Conservation (phyloP, 2,329 filamentous ascomycete species). For the Xylaria digitata region DNA sequence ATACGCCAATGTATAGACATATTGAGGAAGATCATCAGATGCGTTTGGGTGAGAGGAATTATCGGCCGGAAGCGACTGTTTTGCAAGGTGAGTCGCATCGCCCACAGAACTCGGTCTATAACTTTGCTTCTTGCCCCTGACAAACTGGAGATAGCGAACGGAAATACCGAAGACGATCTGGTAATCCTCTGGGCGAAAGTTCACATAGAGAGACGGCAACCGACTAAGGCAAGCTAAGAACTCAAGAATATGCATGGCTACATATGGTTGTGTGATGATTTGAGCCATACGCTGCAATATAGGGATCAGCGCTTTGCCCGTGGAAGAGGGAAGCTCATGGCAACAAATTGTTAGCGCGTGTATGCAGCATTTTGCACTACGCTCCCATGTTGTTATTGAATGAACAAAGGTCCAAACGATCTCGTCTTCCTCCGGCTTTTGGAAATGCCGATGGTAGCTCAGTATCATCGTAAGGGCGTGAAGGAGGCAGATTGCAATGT, state of each 20-base stretch:
- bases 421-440: constrained; percentile 87
- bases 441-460: constrained; percentile 88
- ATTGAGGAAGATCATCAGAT: constrained; percentile 85
- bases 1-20: constrained; percentile 92
- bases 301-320: constrained; percentile 84
- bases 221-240: constrained; percentile 92
- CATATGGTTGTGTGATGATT: constrained; percentile 91
- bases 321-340: constrained; percentile 89
- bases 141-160: constrained; percentile 91
- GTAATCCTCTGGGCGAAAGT: constrained; percentile 91
- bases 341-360: constrained; percentile 95
- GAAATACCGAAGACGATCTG: constrained; percentile 95
- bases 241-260: constrained; percentile 94
- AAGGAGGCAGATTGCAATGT: constrained; percentile 89
- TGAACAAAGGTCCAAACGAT: constrained; percentile 87
- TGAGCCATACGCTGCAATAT: constrained; percentile 94
- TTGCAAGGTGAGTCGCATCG: constrained; percentile 53
- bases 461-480: constrained; percentile 88
- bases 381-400: constrained; percentile 85
- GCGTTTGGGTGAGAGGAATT: constrained; percentile 50
- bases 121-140: constrained; percentile 72
- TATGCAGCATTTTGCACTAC: constrained; percentile 91
- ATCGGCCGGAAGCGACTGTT: constrained; percentile 41
- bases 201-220: constrained; percentile 84
- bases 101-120: constrained; percentile 59